Evolutionary conservation across 345 rosid genomes (phyloP), one percentile per base, ranked within the genome.

Genomic region (Aurinia saxatilis): DNA sequence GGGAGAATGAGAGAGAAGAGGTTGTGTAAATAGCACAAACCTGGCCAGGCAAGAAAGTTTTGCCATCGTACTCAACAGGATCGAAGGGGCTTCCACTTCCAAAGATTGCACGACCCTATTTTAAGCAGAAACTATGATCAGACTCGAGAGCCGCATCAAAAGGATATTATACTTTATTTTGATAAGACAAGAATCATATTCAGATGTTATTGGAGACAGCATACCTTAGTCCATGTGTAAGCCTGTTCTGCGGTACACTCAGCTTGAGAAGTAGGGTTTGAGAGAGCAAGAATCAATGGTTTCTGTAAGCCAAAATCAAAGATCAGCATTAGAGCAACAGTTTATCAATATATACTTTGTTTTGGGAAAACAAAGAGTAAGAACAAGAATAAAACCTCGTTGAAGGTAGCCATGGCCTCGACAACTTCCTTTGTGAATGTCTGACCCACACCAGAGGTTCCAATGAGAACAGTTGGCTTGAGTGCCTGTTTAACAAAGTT

Each of bases 241-340:
- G 99, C 99, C 79, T 93, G 91, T 68, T 90, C 99, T 10, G 99
- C 99, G 5, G 95, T 93, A 60, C 99, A 93, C 70, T 93, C 99
- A 10, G 97, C 85, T 70, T 93, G 99, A 33, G 99, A 87, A 45
- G 97, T 93, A 17, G 97, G 99, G 66, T 90, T 93, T 40, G 99
- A 93, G 34, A 93, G 87, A 50, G 99, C 95, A 59, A 93, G 84
- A 67, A 90, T 87, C 59, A 93, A 73, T 0, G 99, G 99, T 82
- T 72, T 93, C 99, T 93, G 65, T 74, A 80, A 21, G 18, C 42
- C 42, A 75, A 57, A 9, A 64, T 2, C 48, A 56, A 56, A 56
- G 34, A 63, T 1, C 13, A 57, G 14, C 10, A 57, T 71, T 34
- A 50, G 70, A 49, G 36, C 11, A 34, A 50, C 10, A 1, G 3